These are phyloP conservation scores for Cordyceps javanica DNA, from an alignment of 2,329 filamentous ascomycete genomes.

Conservation along the genomic window DNA sequence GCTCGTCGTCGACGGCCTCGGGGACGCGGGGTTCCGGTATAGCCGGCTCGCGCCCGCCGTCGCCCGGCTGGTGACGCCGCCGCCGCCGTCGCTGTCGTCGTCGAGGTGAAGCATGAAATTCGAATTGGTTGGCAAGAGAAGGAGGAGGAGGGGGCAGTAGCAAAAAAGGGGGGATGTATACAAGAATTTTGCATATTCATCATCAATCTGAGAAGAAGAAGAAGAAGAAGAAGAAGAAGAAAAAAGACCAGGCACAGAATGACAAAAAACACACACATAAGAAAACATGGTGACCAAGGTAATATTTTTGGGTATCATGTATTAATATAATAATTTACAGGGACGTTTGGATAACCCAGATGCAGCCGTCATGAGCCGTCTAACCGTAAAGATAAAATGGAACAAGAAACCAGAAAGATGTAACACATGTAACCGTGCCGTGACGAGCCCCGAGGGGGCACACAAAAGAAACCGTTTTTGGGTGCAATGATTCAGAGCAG, in stretches of 20 bases:
- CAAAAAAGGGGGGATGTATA: no score
- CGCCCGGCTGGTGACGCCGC: constrained; percentile 50
- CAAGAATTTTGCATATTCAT: no score
- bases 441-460: not conserved
- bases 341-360: constrained; percentile 1
- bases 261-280: not conserved
- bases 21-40: constrained; percentile 47
- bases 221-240: no score
- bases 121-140: no score
- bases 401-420: not conserved
- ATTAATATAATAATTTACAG: constrained; percentile 12
- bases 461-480: constrained; percentile 4
- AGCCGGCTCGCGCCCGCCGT: constrained; percentile 47
- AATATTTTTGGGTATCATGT: constrained; percentile 14
- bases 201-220: no score
- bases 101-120: no score
- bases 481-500: not conserved
- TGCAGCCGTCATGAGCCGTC: constrained; percentile 8
- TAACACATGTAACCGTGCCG: not conserved
- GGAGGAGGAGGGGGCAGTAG: no score
- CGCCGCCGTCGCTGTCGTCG: constrained; percentile 52
- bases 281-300: not conserved
- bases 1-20: constrained; percentile 53
- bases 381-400: not conserved
- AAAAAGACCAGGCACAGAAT: no score